A percentile compares a stretch with the other conserved stretches of the same genome.
These are phyloP conservation scores for Goniomonas avonlea DNA, from an alignment of 78 protist species.

Conservation along the genomic window DNA sequence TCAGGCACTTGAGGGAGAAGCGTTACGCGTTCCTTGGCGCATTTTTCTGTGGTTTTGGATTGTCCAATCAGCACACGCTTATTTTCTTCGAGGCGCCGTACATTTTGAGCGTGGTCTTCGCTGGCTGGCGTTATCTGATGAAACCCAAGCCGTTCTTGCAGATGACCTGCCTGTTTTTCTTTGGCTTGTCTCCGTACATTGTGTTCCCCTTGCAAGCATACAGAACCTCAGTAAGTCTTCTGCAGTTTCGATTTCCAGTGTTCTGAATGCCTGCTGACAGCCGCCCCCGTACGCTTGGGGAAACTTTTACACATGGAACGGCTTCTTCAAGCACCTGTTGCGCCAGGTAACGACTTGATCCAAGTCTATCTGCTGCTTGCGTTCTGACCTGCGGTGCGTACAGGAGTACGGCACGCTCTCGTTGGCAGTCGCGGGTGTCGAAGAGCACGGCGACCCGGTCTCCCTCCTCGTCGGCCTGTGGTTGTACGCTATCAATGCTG, in stretches of 20 bases:
- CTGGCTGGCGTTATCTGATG: conserved; percentile 34
- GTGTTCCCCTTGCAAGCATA: conserved; percentile 32
- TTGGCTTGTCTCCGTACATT: conserved; percentile 55
- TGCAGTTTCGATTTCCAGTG: neutral
- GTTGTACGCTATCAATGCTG: no score
- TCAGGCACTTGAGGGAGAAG: no score
- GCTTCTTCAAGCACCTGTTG: conserved; percentile 49
- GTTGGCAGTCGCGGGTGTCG: no score
- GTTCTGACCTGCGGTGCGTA: neutral
- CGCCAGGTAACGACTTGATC: neutral
- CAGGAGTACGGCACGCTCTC: conserved; percentile 66
- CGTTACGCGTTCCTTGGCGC: conserved; percentile 35
- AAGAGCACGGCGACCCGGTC: conserved; percentile 17
- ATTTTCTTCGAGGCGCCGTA: conserved; percentile 39
- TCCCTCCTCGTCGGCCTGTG: neutral
- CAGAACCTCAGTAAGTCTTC: no score
- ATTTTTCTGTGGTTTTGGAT: conserved; percentile 37
- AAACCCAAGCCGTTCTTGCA: neutral
- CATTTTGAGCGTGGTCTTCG: conserved; percentile 42
- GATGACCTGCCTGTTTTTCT: neutral
- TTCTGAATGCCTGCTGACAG: neutral
- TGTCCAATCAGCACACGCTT: conserved; percentile 65
- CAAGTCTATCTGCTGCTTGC: no score
- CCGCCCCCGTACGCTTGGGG: conserved; percentile 28
- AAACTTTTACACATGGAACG: conserved; percentile 31